These are phyloP conservation scores for Botrytis paeoniae DNA, from an alignment of 2,329 filamentous ascomycete genomes.

Conservation along the genomic window DNA sequence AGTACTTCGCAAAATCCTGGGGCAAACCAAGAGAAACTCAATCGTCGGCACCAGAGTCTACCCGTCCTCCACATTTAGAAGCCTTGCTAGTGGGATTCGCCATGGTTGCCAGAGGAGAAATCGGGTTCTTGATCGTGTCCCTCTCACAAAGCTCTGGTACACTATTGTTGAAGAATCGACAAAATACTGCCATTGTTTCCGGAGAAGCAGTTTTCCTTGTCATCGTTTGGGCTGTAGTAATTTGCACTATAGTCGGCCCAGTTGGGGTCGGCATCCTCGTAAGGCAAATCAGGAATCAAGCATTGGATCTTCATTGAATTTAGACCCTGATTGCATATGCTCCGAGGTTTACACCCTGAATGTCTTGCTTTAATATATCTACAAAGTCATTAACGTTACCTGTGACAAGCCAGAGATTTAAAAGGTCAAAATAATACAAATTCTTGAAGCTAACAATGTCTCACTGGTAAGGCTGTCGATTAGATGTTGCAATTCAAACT, in stretches of 20 bases:
- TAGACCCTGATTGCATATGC: neutral
- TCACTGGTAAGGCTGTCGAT: neutral
- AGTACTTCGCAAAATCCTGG: conserved; percentile 15
- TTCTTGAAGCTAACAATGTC: neutral
- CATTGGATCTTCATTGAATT: neutral
- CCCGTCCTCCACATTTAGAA: conserved; percentile 26
- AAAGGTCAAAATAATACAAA: neutral
- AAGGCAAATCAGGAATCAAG: conserved; percentile 38
- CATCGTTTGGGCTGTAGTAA: conserved; percentile 53
- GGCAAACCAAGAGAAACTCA: neutral
- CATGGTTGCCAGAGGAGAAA: conserved; percentile 78
- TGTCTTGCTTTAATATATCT: neutral
- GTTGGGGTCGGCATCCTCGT: conserved; percentile 49
- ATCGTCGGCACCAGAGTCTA: neutral
- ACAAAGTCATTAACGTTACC: neutral
- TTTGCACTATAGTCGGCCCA: conserved; percentile 54
- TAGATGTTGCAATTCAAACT: neutral
- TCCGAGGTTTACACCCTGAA: neutral
- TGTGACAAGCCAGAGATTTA: neutral
- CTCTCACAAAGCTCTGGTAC: conserved; percentile 55
- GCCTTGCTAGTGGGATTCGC: conserved; percentile 39
- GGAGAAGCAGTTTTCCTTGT: conserved; percentile 47
- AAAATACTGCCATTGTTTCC: conserved; percentile 14
- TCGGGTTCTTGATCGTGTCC: conserved; percentile 72
- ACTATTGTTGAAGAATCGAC: conserved; percentile 22